phyloP scores from a whole-genome alignment of 257 asterid species.

The Solanum sejunctum region DNA sequence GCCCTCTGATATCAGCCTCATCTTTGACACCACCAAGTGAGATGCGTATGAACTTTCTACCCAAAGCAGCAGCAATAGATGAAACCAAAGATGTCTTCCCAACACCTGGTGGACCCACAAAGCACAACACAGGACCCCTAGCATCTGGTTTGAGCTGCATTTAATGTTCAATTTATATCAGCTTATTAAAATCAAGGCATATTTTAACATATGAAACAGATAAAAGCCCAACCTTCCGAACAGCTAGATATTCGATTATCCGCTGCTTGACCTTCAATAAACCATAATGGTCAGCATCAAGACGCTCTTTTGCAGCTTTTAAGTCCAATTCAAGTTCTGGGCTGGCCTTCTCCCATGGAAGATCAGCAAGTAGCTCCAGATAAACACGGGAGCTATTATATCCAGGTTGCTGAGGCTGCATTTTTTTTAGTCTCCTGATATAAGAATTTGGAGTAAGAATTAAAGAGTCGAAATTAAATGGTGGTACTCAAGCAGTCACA shows the following conservation, averaged over 20 bases:
- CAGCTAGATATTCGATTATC: constrained; percentile 95
- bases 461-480: not conserved
- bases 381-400: constrained; percentile 86
- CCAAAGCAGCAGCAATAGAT: constrained; percentile 91
- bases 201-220: not conserved
- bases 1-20: constrained; percentile 99
- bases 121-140: constrained; percentile 94
- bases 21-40: constrained; percentile 98
- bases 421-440: constrained; percentile 89
- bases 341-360: constrained; percentile 93
- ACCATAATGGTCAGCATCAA: constrained; percentile 91
- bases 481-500: not conserved
- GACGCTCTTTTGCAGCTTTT: constrained; percentile 82
- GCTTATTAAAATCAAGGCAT: not conserved
- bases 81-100: constrained; percentile 99
- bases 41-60: constrained; percentile 91
- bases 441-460: constrained; percentile 15
- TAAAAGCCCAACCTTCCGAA: constrained; percentile 66
- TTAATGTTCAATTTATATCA: not conserved
- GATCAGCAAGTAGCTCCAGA: constrained; percentile 95
- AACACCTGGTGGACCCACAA: constrained; percentile 99
- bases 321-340: constrained; percentile 73
- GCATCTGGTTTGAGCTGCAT: constrained; percentile 98
- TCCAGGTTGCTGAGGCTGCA: constrained; percentile 99
- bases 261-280: constrained; percentile 88